Base-by-base conservation (phyloP, 73 alveolate genomes). In the Blepharisma stoltei region DNA sequence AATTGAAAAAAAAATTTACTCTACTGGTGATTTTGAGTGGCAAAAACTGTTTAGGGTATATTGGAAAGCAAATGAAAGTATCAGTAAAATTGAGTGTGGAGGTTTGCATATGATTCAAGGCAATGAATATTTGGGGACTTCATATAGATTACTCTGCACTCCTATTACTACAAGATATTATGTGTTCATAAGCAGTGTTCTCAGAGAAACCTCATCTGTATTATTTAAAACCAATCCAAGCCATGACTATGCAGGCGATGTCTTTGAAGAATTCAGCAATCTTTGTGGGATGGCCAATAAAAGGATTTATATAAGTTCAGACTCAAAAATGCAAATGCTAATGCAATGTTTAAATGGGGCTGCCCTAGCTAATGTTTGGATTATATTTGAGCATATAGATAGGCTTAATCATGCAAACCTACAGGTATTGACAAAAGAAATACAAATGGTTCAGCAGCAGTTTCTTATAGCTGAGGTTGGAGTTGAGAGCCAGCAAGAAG, bases 361-460 rank as follows among this genome's bases (percentile, higher is more conserved):
- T 21, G 95, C 95, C 21, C 70, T 88, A 54, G 86, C 95, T 0
- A 23, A 60, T 6, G 54, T 76, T 25, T 88, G 95, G 95, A 75
- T 88, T 21, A 60, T 69, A 66, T 85, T 80, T 60, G 87, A 88
- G 48, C 83, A 85, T 55, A 43, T 88, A 6, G 86, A 80, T 54
- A 50, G 76, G 37, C 78, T 88, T 11, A 37, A 21, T 14, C 60
- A n/a, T 54, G 32, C 69, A 9, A 68, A 54, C 38, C 78, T 88
- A 48, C 81, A 81, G 52, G 67, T 86, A 25, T 73, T 88, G 47
- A 76, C 52, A 54, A 88, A 88, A 70, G 95, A 88, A 69, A 81
- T 88, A 37, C 82, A 88, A 55, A 88, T 88, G 95, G 92, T 88
- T 6, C 88, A 88, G 55, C 82, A 88, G 81, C 86, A 88, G 54